phyloP scores from a whole-genome alignment of 2,329 filamentous ascomycete species.

The Ophiostoma tasmaniense region DNA sequence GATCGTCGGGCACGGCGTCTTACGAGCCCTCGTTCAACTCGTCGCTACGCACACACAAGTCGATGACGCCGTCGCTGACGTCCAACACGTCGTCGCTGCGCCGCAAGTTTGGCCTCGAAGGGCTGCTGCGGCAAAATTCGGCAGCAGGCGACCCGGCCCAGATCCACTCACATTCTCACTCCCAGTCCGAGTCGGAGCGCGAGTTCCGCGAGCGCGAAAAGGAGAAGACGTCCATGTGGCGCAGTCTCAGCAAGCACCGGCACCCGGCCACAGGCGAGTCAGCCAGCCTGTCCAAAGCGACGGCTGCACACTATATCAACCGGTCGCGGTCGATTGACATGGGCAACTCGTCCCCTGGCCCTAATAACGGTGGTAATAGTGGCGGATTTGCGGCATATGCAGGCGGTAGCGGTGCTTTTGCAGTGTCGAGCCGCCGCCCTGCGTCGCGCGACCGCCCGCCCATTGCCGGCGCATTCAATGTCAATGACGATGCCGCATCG shows the following conservation, averaged over 20 bases:
- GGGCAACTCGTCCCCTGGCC: conserved; percentile 33
- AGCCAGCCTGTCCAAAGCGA: conserved; percentile 56
- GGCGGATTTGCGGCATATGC: conserved; percentile 1
- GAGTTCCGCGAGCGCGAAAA: conserved; percentile 36
- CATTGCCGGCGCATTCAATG: conserved; percentile 54
- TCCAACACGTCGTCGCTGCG: conserved; percentile 83
- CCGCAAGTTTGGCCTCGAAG: conserved; percentile 74
- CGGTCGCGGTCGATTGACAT: conserved; percentile 74
- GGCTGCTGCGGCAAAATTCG: conserved; percentile 60
- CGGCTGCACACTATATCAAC: conserved; percentile 35
- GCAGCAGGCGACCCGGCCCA: conserved; percentile 29
- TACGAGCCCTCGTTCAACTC: conserved; percentile 51
- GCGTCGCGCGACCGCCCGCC: conserved; percentile 53
- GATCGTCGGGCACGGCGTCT: background rate
- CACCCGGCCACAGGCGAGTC: conserved; percentile 50
- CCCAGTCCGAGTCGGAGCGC: background rate
- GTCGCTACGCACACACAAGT: conserved; percentile 31
- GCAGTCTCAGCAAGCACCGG: conserved; percentile 75
- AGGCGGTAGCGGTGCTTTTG: conserved; percentile 21
- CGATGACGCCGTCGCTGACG: conserved; percentile 64
- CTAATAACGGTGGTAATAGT: background rate
- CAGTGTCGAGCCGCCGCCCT: conserved; percentile 40
- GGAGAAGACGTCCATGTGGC: conserved; percentile 59
- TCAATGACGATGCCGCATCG: conserved; percentile 25
- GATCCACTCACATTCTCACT: background rate